These are phyloP conservation scores for Picea sitchensis DNA, from an alignment of 75 land plant genomes.

Conservation along the genomic window DNA sequence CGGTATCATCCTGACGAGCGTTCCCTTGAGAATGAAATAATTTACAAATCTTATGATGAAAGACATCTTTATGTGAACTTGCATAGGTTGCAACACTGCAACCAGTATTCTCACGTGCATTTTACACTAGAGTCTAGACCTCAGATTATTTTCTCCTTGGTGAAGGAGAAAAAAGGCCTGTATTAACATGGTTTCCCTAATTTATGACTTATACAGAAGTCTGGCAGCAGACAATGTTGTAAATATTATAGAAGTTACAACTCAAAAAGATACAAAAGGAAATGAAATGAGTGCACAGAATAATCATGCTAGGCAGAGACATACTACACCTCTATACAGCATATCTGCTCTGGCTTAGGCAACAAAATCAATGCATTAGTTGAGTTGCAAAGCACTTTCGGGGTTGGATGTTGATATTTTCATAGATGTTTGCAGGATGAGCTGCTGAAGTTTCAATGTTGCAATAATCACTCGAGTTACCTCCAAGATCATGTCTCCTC, in stretches of 20 bases:
- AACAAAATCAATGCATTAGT: slow-evolving; percentile 48
- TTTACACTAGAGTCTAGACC: slow-evolving; percentile 1
- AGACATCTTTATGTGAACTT: slow-evolving; percentile 9
- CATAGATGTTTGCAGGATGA: slow-evolving; percentile 35
- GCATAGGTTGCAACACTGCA: slow-evolving; percentile 5
- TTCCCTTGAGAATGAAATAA: slow-evolving; percentile 6
- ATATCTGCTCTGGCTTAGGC: slow-evolving; percentile 20
- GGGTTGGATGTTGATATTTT: slow-evolving; percentile 47
- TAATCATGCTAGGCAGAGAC: background rate
- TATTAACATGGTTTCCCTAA: slow-evolving; percentile 8
- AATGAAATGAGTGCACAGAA: slow-evolving; percentile 1
- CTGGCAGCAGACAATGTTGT: background rate
- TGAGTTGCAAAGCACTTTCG: slow-evolving; percentile 67
- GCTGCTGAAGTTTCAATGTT: slow-evolving; percentile 24
- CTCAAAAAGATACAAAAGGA: slow-evolving; percentile 3
- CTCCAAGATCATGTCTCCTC: slow-evolving; percentile 28
- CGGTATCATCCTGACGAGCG: background rate
- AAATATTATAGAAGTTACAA: slow-evolving; percentile 10
- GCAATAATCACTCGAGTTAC: slow-evolving; percentile 32
- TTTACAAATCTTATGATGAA: slow-evolving; percentile 10
- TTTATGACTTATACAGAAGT: slow-evolving; percentile 11
- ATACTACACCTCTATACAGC: slow-evolving; percentile 9
- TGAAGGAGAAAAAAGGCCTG: slow-evolving; percentile 2
- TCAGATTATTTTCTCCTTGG: slow-evolving; percentile 2
- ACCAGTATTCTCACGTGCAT: slow-evolving; percentile 4